Conservation (phyloP, 495 filamentous ascomycete genomes). For the Hypoxylon intermedium region DNA sequence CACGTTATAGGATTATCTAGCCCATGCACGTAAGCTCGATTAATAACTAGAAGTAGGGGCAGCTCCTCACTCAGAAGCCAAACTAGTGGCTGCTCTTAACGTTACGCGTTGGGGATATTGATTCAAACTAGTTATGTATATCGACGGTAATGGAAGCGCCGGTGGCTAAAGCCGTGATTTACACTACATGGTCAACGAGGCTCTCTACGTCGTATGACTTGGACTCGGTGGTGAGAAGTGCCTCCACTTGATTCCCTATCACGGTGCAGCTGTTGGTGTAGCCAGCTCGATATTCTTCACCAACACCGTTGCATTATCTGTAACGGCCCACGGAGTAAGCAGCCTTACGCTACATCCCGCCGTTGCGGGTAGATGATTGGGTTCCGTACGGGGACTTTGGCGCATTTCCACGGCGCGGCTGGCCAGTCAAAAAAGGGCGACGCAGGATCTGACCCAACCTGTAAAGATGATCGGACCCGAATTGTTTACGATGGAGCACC, state of each 20-base stretch:
- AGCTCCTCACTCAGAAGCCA: slow-evolving; percentile 18
- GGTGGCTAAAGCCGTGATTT: slow-evolving; percentile 3
- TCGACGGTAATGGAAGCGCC: not conserved
- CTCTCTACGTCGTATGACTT: slow-evolving; percentile 6
- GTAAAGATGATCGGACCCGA: slow-evolving; percentile 7
- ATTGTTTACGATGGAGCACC: not conserved
- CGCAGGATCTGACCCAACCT: slow-evolving; percentile 23
- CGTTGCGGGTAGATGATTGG: slow-evolving; percentile 11
- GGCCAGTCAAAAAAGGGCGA: slow-evolving; percentile 5
- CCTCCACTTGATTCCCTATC: not conserved
- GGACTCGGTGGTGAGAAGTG: not conserved
- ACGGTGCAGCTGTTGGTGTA: not conserved
- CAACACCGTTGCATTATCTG: not conserved
- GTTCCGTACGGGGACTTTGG: slow-evolving; percentile 5
- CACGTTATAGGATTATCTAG: slow-evolving; percentile 12
- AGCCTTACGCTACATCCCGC: slow-evolving; percentile 18
- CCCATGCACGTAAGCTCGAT: slow-evolving; percentile 20
- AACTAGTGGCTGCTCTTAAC: slow-evolving; percentile 9
- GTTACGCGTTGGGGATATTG: slow-evolving; percentile 8
- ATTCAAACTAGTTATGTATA: slow-evolving; percentile 7
- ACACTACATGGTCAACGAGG: slow-evolving; percentile 3
- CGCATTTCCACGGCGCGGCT: slow-evolving; percentile 7
- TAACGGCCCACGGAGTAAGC: slow-evolving; percentile 13
- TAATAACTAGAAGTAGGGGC: slow-evolving; percentile 4
- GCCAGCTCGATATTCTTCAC: not conserved